These are phyloP conservation scores for Pseudogymnoascus sp. DNA, from an alignment of 2,329 filamentous ascomycete genomes.

Conservation along the genomic window DNA sequence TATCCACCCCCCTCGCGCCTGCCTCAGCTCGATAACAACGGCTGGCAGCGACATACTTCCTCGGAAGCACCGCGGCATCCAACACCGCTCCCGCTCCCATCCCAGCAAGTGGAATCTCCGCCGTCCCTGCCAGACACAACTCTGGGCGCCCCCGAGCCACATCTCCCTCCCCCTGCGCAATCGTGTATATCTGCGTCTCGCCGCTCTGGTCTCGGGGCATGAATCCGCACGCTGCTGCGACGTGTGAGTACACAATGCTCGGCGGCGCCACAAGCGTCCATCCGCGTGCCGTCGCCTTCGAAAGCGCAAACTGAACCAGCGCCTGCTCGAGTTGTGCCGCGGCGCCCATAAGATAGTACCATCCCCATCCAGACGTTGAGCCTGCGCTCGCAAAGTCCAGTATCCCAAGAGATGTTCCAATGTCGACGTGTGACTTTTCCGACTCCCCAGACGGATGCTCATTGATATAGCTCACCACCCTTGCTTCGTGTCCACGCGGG, in stretches of 20 bases:
- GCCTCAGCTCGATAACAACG: conserved; percentile 96
- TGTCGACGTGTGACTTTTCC: conserved; percentile 64
- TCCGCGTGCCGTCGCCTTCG: conserved; percentile 60
- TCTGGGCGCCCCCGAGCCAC: conserved; percentile 54
- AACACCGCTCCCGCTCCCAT: conserved; percentile 74
- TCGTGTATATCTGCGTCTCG: conserved; percentile 84
- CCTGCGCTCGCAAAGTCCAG: conserved; percentile 80
- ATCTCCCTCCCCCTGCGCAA: conserved; percentile 60
- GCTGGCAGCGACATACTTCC: conserved; percentile 75
- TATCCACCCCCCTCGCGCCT: conserved; percentile 79
- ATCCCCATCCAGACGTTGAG: conserved; percentile 87
- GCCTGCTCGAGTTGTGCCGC: conserved; percentile 92
- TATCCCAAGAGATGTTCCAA: conserved; percentile 79
- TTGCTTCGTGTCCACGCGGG: conserved; percentile 59
- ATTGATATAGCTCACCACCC: conserved; percentile 72
- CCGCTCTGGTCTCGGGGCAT: conserved; percentile 83
- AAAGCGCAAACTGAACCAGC: conserved; percentile 76
- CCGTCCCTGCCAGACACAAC: conserved; percentile 74
- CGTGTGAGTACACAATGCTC: conserved; percentile 84
- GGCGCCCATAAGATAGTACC: conserved; percentile 93
- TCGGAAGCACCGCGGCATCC: conserved; percentile 56
- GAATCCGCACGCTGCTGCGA: conserved; percentile 87
- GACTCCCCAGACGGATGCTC: conserved; percentile 52
- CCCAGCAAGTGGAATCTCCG: conserved; percentile 88
- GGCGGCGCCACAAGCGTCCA: conserved; percentile 81